Evolutionary conservation across 129 eudicot species (phyloP), one percentile per base, ranked within the genome.

Genomic region (Lactuca sativa): DNA sequence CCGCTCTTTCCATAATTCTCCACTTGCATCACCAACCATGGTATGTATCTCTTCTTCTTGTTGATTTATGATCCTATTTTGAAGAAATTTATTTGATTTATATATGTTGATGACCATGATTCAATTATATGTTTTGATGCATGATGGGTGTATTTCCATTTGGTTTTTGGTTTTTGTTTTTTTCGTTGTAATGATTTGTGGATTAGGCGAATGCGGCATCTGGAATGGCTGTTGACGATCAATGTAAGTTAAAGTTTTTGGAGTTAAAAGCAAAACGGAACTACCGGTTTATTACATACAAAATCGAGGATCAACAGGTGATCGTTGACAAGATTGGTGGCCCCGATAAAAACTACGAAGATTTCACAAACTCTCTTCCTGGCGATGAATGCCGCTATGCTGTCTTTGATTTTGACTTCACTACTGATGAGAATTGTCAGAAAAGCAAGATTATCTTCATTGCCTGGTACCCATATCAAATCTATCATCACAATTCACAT

Each of bases 401-500:
- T 6, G 97, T 90, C 66, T 90, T 55, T 53, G 95, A 90, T 58
- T 85, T 90, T 64, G 97, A 90, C 68, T 90, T 90, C 76, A 87
- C 78, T 37, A 87, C 97, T 3, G 78, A 87, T 6, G 97, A 90
- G 66, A 90, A 90, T 62, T 77, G 84, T 82, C 95, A 90, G 81
- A 90, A 90, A 74, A 90, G 95, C 95, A 90, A 90, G 89, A 90
- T 90, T 49, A 81, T 86, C 86, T 90, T 90, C 71, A 79, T 90
- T 54, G 97, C 97, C 48, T 90, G 97, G 97, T 90, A 82, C 18
- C 11, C 43, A 13, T 72, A 13, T 25, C 30, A 25, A 36, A 30
- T 36, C 15, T 3, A 47, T 3, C 49, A 61, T 18, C 37, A 15
- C 52, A 72, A 37, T 32, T 2, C 34, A 7, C 33, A 64, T 25